Percentiles rank a stretch among this genome's conserved stretches.
Conservation (phyloP, 1,139 yeast genomes). For the Debaryomyces sp. region DNA sequence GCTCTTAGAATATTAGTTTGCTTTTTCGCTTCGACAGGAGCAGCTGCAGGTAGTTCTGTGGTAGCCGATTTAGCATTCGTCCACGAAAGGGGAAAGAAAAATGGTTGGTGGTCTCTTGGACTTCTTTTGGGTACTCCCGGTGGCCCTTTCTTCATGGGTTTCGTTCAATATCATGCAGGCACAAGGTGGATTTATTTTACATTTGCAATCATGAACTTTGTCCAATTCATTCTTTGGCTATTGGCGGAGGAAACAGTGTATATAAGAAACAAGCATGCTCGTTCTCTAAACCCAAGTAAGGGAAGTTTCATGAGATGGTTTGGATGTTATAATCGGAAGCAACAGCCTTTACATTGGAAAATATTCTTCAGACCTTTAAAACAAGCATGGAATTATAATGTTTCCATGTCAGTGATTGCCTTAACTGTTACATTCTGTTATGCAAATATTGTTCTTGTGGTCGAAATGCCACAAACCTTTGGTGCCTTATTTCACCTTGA, state of each 20-base stretch:
- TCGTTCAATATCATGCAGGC: constrained; percentile 18
- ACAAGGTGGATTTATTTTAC: constrained; percentile 17
- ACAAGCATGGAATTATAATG: constrained; percentile 12
- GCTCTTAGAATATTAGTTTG: constrained; percentile 19
- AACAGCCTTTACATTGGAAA: constrained; percentile 7
- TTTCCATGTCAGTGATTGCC: constrained; percentile 18
- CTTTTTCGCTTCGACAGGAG: constrained; percentile 20
- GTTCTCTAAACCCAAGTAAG: neutral
- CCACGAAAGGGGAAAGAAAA: constrained; percentile 22
- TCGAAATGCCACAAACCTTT: constrained; percentile 20
- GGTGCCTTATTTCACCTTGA: constrained; percentile 17
- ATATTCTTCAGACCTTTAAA: constrained; percentile 15
- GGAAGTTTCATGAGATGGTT: neutral
- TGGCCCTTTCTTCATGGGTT: constrained; percentile 25
- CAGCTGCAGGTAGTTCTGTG: constrained; percentile 22
- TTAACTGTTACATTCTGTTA: constrained; percentile 19
- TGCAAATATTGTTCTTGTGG: constrained; percentile 22
- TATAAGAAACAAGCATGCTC: neutral
- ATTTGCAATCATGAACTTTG: constrained; percentile 18
- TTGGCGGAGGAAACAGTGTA: constrained; percentile 21
- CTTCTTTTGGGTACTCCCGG: constrained; percentile 22
- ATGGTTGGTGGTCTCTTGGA: constrained; percentile 22
- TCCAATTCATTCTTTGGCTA: constrained; percentile 18
- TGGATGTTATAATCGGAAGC: constrained; percentile 7
- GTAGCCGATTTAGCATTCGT: constrained; percentile 22